Evolutionary conservation across 1,284 basidiomycete species (phyloP).

Genomic region (Acaromyces ingoldii): DNA sequence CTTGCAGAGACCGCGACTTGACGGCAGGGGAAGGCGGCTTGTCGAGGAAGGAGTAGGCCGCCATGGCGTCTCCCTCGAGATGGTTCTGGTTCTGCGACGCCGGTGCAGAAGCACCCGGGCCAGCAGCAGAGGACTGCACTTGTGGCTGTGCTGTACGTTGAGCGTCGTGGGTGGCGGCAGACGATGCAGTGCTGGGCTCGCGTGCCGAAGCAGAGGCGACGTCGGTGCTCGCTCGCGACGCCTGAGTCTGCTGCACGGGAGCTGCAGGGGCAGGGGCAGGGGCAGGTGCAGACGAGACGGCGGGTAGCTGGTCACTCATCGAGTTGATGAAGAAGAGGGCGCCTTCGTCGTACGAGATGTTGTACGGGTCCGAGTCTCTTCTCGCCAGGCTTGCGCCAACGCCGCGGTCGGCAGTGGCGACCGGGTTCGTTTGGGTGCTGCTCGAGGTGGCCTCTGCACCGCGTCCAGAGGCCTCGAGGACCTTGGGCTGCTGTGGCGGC

Average conservation of each 20-base stretch:
- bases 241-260: background rate
- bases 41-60: constrained; percentile 42
- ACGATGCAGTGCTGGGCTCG: constrained; percentile 5
- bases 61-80: constrained; percentile 32
- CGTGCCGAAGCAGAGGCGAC: background rate
- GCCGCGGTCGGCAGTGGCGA: too few relatives aligned
- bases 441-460: constrained; percentile 9
- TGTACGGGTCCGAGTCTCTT: constrained; percentile 4
- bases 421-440: background rate
- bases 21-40: constrained; percentile 28
- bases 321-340: constrained; percentile 42
- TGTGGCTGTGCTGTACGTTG: too few relatives aligned
- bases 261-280: too few relatives aligned
- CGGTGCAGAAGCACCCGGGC: constrained; percentile 7
- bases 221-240: background rate
- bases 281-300: too few relatives aligned
- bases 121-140: constrained; percentile 16
- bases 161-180: constrained; percentile 21
- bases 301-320: constrained; percentile 41
- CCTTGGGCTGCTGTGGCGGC: background rate
- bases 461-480: constrained; percentile 13
- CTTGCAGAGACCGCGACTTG: background rate
- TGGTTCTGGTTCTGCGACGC: too few relatives aligned
- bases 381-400: background rate
- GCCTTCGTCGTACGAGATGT: constrained; percentile 32